These are phyloP conservation scores for Ruellia speciosa DNA, from an alignment of 305 asterid genomes.

Conservation along the genomic window DNA sequence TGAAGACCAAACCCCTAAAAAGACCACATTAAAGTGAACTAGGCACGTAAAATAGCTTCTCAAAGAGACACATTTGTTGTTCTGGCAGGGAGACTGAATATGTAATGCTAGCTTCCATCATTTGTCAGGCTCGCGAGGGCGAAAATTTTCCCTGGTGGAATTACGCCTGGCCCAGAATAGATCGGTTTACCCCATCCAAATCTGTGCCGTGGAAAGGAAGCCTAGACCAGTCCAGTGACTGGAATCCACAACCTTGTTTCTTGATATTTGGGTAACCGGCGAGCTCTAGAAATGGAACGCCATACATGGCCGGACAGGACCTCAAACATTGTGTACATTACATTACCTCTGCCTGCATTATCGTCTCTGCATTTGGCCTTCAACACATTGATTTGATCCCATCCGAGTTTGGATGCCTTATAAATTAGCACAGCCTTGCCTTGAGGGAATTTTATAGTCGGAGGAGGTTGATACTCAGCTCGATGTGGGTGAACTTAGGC, in stretches of 20 bases:
- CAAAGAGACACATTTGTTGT: conserved; percentile 34
- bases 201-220: too few relatives aligned
- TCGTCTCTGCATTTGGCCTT: too few relatives aligned
- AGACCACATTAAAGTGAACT: too few relatives aligned
- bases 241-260: conserved; percentile 39
- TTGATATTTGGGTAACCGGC: conserved; percentile 36
- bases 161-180: too few relatives aligned
- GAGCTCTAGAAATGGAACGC: conserved; percentile 38
- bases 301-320: conserved; percentile 32
- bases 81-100: conserved; percentile 42
- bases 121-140: too few relatives aligned
- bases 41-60: conserved; percentile 32
- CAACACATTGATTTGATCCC: conserved; percentile 29
- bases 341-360: too few relatives aligned
- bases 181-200: too few relatives aligned
- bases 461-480: conserved; percentile 80
- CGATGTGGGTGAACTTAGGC: conserved; percentile 62
- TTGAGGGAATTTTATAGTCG: conserved; percentile 30
- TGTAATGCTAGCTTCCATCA: conserved; percentile 50
- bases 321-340: too few relatives aligned
- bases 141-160: too few relatives aligned
- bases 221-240: conserved; percentile 43
- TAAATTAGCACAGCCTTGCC: neutral
- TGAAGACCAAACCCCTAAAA: too few relatives aligned
- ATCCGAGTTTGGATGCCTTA: conserved; percentile 8